Base-by-base conservation (phyloP, 768 basidiomycete genomes). In the Lyophyllum atratum region DNA sequence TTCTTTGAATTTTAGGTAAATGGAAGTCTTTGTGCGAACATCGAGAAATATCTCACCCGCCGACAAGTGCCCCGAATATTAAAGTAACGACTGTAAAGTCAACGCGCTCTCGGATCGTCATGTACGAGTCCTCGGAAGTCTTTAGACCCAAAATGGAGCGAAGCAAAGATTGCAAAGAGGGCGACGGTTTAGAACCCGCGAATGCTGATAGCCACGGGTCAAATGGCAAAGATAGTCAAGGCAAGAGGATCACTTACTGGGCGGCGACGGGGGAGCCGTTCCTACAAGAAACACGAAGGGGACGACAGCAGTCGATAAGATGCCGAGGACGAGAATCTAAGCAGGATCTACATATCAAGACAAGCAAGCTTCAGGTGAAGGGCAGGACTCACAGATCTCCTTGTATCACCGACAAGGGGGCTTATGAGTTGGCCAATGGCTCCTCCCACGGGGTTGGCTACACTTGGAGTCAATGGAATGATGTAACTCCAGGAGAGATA, bases 391-490 rank as follows among this genome's bases (percentile, higher is more conserved):
- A 91, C 90, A 31, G 89, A 90, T 64, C 81, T 72, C 29, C 83
- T 74, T 3, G 80, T 76, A 49, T 75, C 69, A 12, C 78, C 81
- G 1, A 84, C 72, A 15, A 87, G 69, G 1, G 92, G 90, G 50
- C 89, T 85, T 14, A 92, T 70, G 9, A 93, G 67, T 66, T 92
- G 90, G 0, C 86, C 90, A 0, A 93, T 56, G 4, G 89, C 92
- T 19, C 82, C 78, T 7, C 91, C 91, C 15, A 93, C 60, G 0
- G 90, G 90, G 70, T 90, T 91, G 3, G 87, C 89, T 89, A 56
- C 48, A 24, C n/a, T 24, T 17, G 15, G 46, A 61, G 43, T n/a
- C 40, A n/a, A 15, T 21, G n/a, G 15, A n/a, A 33, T 40, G 37
- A 15, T 21, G 22, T 33, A 28, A n/a, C 31, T 55, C 0, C 17